These are phyloP conservation scores for Rhizopogon sp. DNA, from an alignment of 768 basidiomycete genomes.

Conservation along the genomic window DNA sequence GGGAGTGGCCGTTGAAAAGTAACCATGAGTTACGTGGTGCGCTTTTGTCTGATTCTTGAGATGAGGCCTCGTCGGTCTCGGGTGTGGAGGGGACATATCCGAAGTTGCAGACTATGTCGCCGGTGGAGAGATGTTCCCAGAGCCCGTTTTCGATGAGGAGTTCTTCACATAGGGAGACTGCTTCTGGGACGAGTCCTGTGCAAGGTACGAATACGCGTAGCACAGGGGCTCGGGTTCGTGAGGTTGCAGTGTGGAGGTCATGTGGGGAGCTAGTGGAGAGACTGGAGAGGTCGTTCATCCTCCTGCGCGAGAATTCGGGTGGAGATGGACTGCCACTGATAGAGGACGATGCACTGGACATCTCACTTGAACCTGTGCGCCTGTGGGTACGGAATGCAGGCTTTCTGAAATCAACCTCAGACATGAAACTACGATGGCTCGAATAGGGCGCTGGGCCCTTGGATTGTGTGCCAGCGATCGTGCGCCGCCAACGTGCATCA, in stretches of 20 bases:
- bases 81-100: constrained; percentile 59
- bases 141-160: constrained; percentile 64
- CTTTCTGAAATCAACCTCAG: constrained; percentile 36
- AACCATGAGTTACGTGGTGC: constrained; percentile 52
- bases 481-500: constrained; percentile 45
- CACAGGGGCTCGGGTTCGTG: constrained; percentile 63
- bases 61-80: constrained; percentile 18
- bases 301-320: constrained; percentile 13
- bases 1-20: constrained; percentile 60
- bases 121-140: constrained; percentile 71
- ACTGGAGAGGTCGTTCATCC: constrained; percentile 7
- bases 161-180: constrained; percentile 56
- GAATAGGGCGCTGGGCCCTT: constrained; percentile 10
- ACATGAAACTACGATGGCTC: constrained; percentile 24
- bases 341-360: constrained; percentile 44
- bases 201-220: constrained; percentile 75
- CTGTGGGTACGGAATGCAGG: constrained; percentile 30
- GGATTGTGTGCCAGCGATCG: constrained; percentile 8
- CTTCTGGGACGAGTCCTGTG: constrained; percentile 38
- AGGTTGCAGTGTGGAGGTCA: constrained; percentile 57
- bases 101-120: constrained; percentile 77
- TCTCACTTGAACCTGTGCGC: constrained; percentile 38
- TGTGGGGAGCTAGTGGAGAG: constrained; percentile 39
- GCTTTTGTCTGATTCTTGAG: constrained; percentile 12
- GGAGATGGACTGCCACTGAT: constrained; percentile 17